phyloP scores from a whole-genome alignment of 2,329 filamentous ascomycete species.

The Colletotrichum cordylinicola region DNA sequence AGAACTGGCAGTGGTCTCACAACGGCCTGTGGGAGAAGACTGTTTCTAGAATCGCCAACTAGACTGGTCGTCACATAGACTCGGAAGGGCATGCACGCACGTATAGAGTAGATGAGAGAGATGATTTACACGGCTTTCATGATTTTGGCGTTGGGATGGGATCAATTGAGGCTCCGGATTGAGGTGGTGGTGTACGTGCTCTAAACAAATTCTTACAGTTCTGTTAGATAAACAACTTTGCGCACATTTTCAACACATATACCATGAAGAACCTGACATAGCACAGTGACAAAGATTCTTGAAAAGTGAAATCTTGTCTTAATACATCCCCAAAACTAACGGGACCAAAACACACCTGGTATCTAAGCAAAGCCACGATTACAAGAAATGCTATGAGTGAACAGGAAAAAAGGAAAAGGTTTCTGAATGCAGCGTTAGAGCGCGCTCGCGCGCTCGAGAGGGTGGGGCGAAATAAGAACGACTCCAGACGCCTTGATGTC shows the following conservation, averaged over 20 bases:
- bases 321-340: background rate
- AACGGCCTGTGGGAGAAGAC: conserved; percentile 42
- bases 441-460: background rate
- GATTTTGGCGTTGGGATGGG: background rate
- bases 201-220: background rate
- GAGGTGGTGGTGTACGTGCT: background rate
- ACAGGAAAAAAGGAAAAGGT: background rate
- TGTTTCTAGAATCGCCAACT: conserved; percentile 15
- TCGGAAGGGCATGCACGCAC: background rate
- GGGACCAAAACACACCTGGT: background rate
- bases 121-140: background rate
- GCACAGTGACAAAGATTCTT: background rate
- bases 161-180: background rate
- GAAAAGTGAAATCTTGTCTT: background rate
- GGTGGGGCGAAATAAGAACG: background rate
- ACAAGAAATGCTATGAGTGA: background rate
- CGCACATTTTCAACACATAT: background rate
- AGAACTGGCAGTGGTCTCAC: conserved; percentile 70
- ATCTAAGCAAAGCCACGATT: background rate
- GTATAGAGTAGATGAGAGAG: background rate
- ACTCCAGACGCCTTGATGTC: background rate
- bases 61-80: background rate
- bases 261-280: background rate
- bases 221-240: background rate
- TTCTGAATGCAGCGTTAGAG: background rate